Percentiles rank a stretch among this genome's conserved stretches.
These are phyloP conservation scores for Macrophomina pseudophaseolina DNA, from an alignment of 2,329 filamentous ascomycete genomes.

Conservation along the genomic window DNA sequence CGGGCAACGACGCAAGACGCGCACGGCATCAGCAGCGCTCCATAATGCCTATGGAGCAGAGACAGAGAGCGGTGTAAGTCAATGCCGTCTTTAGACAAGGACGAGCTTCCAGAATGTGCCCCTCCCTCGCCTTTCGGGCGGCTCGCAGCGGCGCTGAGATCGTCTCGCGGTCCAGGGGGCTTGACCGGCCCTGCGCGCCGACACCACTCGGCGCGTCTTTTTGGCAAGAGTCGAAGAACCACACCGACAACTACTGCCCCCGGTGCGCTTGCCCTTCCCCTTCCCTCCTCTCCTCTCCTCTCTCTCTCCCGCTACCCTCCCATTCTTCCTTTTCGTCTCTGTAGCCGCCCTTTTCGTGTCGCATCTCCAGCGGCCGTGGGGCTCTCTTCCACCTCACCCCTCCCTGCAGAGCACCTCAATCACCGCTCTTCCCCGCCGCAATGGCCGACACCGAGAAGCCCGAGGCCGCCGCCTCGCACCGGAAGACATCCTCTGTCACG, in stretches of 20 bases:
- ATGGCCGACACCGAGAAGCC: constrained; percentile 25
- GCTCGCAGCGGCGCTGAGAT: constrained; percentile 17
- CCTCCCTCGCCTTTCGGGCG: constrained; percentile 10
- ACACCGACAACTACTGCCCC: constrained; percentile 4
- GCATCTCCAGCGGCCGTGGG: constrained; percentile 7
- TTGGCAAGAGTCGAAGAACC: constrained; percentile 17
- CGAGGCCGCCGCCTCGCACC: constrained; percentile 13
- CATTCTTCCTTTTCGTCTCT: constrained; percentile 6
- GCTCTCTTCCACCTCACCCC: constrained; percentile 4
- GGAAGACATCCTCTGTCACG: constrained; percentile 21
- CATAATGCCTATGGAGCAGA: not conserved
- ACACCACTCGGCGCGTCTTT: constrained; percentile 25
- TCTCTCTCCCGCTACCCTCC: not conserved
- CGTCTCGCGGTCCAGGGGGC: constrained; percentile 13
- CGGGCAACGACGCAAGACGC: not conserved
- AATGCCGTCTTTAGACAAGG: constrained; percentile 22
- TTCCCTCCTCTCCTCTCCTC: not conserved
- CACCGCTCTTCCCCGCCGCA: constrained; percentile 7
- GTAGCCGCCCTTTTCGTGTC: constrained; percentile 1
- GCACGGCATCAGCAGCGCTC: constrained; percentile 17
- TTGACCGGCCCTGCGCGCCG: constrained; percentile 22
- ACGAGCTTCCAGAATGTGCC: constrained; percentile 23
- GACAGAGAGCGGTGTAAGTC: constrained; percentile 22
- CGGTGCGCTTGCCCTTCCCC: not conserved
- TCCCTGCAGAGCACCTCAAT: constrained; percentile 7